phyloP scores from a whole-genome alignment of 768 basidiomycete genomes.

The Mrakia gelida region DNA sequence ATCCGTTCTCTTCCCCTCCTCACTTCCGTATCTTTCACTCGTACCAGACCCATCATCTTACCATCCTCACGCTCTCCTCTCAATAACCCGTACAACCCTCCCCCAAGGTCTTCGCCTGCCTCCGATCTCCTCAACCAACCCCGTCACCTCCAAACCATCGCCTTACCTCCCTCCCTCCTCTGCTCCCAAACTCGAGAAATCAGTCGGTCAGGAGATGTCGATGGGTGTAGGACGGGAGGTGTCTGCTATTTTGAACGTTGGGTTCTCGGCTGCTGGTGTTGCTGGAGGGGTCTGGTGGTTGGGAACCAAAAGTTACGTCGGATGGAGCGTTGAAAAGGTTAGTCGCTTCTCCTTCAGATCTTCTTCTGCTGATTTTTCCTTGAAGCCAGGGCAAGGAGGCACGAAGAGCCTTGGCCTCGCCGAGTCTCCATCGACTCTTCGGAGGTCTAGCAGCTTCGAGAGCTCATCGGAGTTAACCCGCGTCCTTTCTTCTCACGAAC shows the following conservation, averaged over 20 bases:
- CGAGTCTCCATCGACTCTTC: too few relatives aligned
- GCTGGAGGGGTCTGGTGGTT: constrained; percentile 28
- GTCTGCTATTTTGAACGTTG: constrained; percentile 53
- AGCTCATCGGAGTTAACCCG: background rate
- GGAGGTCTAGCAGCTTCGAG: background rate
- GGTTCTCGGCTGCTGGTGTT: constrained; percentile 37
- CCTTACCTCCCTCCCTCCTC: constrained; percentile 25
- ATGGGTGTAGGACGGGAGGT: constrained; percentile 61
- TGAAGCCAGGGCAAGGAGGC: too few relatives aligned
- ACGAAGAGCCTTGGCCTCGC: too few relatives aligned
- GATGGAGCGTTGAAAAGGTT: constrained; percentile 27
- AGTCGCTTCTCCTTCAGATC: background rate
- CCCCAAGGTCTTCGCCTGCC: constrained; percentile 12
- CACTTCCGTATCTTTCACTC: background rate
- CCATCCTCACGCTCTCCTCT: constrained; percentile 20
- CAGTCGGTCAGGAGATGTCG: constrained; percentile 81
- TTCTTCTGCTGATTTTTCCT: too few relatives aligned
- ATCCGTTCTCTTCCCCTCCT: background rate
- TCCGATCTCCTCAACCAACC: constrained; percentile 2
- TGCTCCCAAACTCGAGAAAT: background rate
- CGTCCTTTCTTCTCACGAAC: background rate
- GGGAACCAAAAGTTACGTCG: constrained; percentile 8
- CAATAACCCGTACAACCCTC: constrained; percentile 7
- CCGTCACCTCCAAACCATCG: background rate
- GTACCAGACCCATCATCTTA: constrained; percentile 17